Percentiles rank a stretch among this genome's conserved stretches.
These are phyloP conservation scores for Rhodotorula toruloides DNA, from an alignment of 768 basidiomycete species.

Conservation along the genomic window DNA sequence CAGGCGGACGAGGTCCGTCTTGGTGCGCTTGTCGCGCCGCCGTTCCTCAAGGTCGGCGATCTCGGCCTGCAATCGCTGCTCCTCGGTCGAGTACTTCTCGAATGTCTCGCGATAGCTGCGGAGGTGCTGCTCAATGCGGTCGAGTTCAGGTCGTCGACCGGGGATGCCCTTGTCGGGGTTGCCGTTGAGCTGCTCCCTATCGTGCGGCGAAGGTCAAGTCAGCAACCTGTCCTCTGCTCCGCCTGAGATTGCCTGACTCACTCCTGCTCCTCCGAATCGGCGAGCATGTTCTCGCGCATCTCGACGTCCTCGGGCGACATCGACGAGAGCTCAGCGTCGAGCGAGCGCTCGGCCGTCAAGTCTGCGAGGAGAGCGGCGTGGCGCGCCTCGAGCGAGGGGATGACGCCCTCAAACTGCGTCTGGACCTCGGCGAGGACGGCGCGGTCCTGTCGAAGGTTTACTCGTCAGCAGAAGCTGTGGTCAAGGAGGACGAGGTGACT, in stretches of 20 bases:
- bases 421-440: conserved; percentile 11
- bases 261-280: conserved; percentile 42
- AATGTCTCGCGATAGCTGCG: conserved; percentile 9
- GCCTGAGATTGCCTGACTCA: too few species aligned
- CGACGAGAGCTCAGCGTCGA: conserved; percentile 36
- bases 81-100: conserved; percentile 10
- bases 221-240: too few species aligned
- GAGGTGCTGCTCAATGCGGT: conserved; percentile 24
- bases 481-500: background rate
- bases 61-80: conserved; percentile 4
- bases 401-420: conserved; percentile 6
- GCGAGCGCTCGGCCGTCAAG: conserved; percentile 32
- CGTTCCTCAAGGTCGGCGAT: conserved; percentile 24
- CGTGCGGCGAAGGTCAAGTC: too few species aligned
- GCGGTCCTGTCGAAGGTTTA: conserved; percentile 18
- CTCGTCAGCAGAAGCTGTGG: background rate
- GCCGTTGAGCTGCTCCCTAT: conserved; percentile 26
- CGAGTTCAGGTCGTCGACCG: conserved; percentile 23
- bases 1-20: conserved; percentile 38
- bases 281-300: conserved; percentile 30
- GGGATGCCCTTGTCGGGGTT: conserved; percentile 16
- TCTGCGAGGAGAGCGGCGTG: conserved; percentile 31
- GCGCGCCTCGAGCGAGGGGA: conserved; percentile 35
- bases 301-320: conserved; percentile 35
- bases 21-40: conserved; percentile 33